Conservation (phyloP, 83 land plant species). For the Picea mariana region DNA sequence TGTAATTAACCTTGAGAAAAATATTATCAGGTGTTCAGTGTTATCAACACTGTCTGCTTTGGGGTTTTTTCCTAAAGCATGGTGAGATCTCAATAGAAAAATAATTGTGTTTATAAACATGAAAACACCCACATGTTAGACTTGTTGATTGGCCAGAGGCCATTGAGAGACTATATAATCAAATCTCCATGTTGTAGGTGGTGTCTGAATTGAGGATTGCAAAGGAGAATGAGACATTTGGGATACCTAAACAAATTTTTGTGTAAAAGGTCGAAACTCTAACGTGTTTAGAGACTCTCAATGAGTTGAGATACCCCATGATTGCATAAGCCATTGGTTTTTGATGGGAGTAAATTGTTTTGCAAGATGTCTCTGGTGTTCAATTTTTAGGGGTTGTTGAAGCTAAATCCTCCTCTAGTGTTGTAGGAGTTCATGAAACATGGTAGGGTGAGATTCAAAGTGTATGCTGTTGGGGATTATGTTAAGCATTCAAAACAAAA, state of each 20-base stretch:
- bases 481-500: constrained; percentile 67
- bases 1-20: no score
- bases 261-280: constrained; percentile 41
- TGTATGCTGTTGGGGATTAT: constrained; percentile 75
- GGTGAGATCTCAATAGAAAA: no score
- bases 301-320: constrained; percentile 66
- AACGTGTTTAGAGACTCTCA: constrained; percentile 10
- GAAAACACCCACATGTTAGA: constrained; percentile 40
- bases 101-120: no score
- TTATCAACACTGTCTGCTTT: no score
- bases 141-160: constrained; percentile 72
- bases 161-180: constrained; percentile 82
- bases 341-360: constrained; percentile 80
- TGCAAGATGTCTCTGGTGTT: constrained; percentile 81
- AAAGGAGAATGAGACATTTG: constrained; percentile 46
- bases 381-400: constrained; percentile 49
- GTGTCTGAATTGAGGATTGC: constrained; percentile 50
- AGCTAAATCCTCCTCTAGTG: constrained; percentile 70
- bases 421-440: constrained; percentile 88
- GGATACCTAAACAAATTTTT: constrained; percentile 79
- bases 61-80: no score
- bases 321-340: constrained; percentile 91
- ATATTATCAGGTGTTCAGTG: no score
- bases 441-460: constrained; percentile 88
- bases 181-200: constrained; percentile 88